These are phyloP conservation scores for Thermothelomyces thermophilus DNA, from an alignment of 2,329 filamentous ascomycete genomes.

Conservation along the genomic window DNA sequence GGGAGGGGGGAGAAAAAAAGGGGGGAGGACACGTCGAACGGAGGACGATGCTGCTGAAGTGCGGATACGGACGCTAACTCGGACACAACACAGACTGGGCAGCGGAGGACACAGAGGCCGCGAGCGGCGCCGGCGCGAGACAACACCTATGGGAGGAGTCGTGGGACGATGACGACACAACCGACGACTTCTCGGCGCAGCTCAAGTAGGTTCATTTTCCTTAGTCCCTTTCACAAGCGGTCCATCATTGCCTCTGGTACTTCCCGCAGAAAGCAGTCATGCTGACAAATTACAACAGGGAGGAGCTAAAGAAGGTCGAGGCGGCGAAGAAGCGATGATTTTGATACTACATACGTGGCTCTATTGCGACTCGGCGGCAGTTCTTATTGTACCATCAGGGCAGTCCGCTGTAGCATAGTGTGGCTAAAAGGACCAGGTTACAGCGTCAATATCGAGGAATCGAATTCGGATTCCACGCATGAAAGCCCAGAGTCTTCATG, in stretches of 20 bases:
- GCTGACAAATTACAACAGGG: slow-evolving; percentile 42
- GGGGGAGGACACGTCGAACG: too few relatives aligned
- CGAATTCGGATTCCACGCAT: too few relatives aligned
- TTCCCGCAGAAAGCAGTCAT: neutral
- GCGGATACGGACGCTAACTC: too few relatives aligned
- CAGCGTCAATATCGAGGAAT: too few relatives aligned
- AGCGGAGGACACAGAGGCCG: slow-evolving; percentile 81
- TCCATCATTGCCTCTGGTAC: too few relatives aligned
- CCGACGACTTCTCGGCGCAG: slow-evolving; percentile 91
- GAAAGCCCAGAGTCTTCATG: too few relatives aligned
- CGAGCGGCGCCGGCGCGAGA: slow-evolving; percentile 58
- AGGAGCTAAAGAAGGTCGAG: slow-evolving; percentile 93
- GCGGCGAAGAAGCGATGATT: slow-evolving; percentile 57
- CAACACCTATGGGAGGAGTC: slow-evolving; percentile 97
- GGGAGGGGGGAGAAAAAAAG: too few relatives aligned
- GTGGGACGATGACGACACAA: slow-evolving; percentile 98
- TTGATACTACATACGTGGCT: too few relatives aligned
- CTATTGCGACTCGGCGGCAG: too few relatives aligned
- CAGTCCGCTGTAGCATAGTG: neutral
- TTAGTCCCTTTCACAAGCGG: neutral
- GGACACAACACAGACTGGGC: slow-evolving; percentile 66
- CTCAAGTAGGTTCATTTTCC: slow-evolving; percentile 62
- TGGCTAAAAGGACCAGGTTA: neutral
- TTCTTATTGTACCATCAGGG: neutral
- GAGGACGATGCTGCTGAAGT: too few relatives aligned